A percentile compares a stretch with the other conserved stretches of the same genome.
These are phyloP conservation scores for Dipteronia dyeriana DNA, from an alignment of 345 rosid species.

Conservation along the genomic window DNA sequence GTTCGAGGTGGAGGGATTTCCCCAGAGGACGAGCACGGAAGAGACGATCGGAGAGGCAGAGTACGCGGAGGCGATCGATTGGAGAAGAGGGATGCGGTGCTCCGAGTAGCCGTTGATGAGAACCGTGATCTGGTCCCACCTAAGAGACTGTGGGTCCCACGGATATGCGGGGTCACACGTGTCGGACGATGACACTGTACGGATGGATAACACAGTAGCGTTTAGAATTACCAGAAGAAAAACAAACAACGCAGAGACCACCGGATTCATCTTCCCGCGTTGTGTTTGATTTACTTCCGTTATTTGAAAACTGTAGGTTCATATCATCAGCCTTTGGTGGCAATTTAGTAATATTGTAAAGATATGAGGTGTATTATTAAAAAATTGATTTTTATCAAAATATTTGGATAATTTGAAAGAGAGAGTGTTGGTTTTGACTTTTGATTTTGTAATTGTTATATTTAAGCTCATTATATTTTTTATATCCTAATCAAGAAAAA, in stretches of 20 bases:
- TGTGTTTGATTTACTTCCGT: neutral
- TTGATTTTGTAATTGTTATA: too few species aligned
- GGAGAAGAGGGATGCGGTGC: conserved; percentile 62
- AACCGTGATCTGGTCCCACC: conserved; percentile 65
- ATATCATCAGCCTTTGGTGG: neutral
- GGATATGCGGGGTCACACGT: conserved; percentile 38
- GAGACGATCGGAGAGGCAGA: conserved; percentile 54
- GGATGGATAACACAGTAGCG: conserved; percentile 19
- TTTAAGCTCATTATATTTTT: too few species aligned
- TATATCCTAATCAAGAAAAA: too few species aligned
- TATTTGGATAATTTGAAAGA: neutral
- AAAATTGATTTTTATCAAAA: too few species aligned
- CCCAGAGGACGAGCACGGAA: conserved; percentile 64
- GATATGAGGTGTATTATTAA: neutral
- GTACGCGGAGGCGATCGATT: conserved; percentile 52
- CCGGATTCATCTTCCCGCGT: conserved; percentile 12
- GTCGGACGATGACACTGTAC: conserved; percentile 30
- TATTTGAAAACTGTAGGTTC: neutral
- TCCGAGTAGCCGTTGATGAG: conserved; percentile 78
- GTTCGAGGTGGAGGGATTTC: conserved; percentile 56
- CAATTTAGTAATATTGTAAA: conserved; percentile 8
- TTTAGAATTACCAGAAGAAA: conserved; percentile 1
- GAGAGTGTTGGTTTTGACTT: too few species aligned
- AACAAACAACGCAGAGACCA: neutral
- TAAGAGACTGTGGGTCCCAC: conserved; percentile 40